Percentiles rank a stretch among this genome's conserved stretches.
Conservation (phyloP, 805 yeast genomes). For the Nakazawaea anatomiae region DNA sequence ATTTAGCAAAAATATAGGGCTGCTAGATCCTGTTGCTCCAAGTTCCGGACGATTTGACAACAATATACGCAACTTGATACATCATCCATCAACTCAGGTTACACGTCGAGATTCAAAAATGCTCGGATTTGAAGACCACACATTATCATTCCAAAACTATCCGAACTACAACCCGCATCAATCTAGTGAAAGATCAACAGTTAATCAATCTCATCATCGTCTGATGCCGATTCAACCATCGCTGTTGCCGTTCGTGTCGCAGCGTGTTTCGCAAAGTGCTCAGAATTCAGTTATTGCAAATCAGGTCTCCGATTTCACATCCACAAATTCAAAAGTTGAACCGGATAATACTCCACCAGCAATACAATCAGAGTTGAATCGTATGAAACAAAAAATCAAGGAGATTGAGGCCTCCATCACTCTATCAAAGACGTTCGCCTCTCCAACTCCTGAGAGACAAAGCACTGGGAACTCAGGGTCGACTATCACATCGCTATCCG, state of each 20-base stretch:
- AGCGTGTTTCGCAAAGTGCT: background rate
- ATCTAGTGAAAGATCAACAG: slow-evolving; percentile 3
- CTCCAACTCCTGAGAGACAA: background rate
- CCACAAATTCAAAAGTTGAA: background rate
- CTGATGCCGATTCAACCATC: background rate
- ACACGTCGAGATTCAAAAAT: background rate
- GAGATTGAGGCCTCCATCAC: slow-evolving; percentile 41
- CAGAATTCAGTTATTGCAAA: background rate
- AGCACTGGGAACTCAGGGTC: background rate
- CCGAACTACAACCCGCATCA: slow-evolving; percentile 2
- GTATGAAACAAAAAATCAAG: slow-evolving; percentile 34
- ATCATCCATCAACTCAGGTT: background rate
- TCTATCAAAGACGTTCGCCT: slow-evolving; percentile 21
- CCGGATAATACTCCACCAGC: background rate
- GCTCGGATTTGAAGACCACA: background rate
- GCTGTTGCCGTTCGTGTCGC: background rate
- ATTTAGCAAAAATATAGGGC: background rate
- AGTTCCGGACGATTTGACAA: background rate
- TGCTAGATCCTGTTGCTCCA: background rate
- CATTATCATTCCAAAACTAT: background rate
- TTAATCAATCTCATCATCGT: background rate
- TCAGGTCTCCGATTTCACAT: background rate
- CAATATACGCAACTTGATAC: background rate
- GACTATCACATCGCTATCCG: background rate
- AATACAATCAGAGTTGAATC: slow-evolving; percentile 22